Conservation (phyloP, 805 yeast species). For the Komagataella pastoris region DNA sequence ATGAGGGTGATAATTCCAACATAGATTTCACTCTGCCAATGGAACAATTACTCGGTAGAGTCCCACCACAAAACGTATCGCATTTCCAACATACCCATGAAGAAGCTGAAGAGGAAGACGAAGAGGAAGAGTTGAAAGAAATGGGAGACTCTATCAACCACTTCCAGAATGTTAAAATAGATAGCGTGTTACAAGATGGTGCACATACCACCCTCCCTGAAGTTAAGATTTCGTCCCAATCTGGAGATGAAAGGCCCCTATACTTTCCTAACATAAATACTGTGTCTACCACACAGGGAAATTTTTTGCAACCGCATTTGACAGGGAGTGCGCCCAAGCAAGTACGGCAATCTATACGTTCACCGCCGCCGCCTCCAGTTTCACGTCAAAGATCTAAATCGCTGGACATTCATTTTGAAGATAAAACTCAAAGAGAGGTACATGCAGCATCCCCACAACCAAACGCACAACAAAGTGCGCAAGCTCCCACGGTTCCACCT, state of each 20-base stretch:
- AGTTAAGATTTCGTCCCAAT: conserved; percentile 2
- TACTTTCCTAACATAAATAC: background rate
- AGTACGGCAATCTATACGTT: conserved; percentile 12
- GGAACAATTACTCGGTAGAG: conserved; percentile 50
- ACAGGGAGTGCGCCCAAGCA: conserved; percentile 47
- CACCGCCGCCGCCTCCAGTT: conserved; percentile 2
- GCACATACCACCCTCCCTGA: conserved; percentile 40
- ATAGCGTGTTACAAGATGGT: conserved; percentile 65
- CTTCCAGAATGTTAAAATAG: conserved; percentile 68
- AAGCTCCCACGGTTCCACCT: conserved; percentile 6
- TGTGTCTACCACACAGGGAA: background rate
- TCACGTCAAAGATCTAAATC: background rate
- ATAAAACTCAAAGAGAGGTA: background rate
- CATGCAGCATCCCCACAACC: background rate
- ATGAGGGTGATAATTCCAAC: conserved; percentile 5
- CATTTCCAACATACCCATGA: conserved; percentile 8
- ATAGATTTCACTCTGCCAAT: conserved; percentile 60
- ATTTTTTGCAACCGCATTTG: conserved; percentile 18
- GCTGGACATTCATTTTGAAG: background rate
- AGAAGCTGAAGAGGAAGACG: conserved; percentile 35
- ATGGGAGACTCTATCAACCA: conserved; percentile 65
- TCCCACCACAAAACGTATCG: conserved; percentile 16
- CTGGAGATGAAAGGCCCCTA: background rate
- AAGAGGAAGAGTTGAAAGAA: conserved; percentile 56
- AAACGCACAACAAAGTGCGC: background rate